Conservation (phyloP, 148 eudicot genomes). For the Vaccinium corymbosum region DNA sequence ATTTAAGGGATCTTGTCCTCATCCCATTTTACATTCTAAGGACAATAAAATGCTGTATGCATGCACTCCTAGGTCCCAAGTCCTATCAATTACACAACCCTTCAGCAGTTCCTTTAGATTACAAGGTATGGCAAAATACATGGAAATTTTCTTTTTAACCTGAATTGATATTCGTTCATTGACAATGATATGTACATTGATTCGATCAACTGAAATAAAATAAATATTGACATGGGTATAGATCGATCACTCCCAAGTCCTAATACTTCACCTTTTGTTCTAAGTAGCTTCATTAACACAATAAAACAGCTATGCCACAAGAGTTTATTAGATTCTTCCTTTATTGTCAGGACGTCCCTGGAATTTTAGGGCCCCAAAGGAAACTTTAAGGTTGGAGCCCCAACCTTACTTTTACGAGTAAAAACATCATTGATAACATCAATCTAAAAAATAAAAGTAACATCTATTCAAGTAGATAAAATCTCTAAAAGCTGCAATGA, state of each 20-base stretch:
- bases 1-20: background rate
- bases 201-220: background rate
- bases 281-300: background rate
- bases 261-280: background rate
- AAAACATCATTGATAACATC: background rate
- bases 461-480: background rate
- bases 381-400: conserved; percentile 8
- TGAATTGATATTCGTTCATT: background rate
- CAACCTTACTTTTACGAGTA: background rate
- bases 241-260: background rate
- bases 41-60: background rate
- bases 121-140: background rate
- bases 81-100: background rate
- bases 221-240: background rate
- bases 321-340: background rate
- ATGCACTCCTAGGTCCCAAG: background rate
- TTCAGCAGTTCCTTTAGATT: background rate
- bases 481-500: background rate
- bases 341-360: background rate
- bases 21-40: background rate
- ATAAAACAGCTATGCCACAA: background rate
- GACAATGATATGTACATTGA: background rate
- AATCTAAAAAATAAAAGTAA: background rate
- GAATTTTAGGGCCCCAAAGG: background rate
- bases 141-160: background rate